These are phyloP conservation scores for Amanita pallidorosea DNA, from an alignment of 768 basidiomycete species.

Conservation along the genomic window DNA sequence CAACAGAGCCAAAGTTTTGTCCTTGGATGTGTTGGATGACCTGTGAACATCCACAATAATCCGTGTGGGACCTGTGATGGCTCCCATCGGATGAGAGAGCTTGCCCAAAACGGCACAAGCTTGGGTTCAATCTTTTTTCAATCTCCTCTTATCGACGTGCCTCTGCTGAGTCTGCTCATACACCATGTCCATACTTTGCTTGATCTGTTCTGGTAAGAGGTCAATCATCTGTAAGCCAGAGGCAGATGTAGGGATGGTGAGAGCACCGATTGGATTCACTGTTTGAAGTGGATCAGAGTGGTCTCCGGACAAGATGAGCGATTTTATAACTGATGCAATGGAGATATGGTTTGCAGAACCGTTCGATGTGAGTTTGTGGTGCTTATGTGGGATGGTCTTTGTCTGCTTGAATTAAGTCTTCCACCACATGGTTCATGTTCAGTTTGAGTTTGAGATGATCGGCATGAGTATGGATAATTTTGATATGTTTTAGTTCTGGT, in stretches of 20 bases:
- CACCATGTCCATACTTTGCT: neutral
- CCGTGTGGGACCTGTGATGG: neutral
- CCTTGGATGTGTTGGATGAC: too few relatives aligned
- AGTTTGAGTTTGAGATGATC: too few relatives aligned
- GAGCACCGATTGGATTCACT: neutral
- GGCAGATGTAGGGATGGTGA: too few relatives aligned
- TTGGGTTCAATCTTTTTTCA: neutral
- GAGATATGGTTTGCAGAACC: neutral
- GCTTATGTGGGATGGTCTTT: neutral
- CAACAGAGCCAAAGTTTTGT: too few relatives aligned
- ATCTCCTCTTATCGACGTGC: neutral
- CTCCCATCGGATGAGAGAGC: neutral
- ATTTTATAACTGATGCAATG: neutral
- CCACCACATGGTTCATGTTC: neutral
- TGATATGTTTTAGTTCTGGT: too few relatives aligned
- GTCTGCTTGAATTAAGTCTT: neutral
- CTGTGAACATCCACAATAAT: neutral
- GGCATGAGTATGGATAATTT: too few relatives aligned
- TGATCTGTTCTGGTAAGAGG: neutral
- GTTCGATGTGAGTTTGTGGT: neutral
- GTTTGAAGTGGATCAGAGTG: neutral
- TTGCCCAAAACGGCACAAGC: neutral
- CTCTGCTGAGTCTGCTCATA: neutral
- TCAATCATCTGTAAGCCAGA: neutral
- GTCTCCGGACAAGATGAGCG: neutral